A percentile compares a stretch with the other conserved stretches of the same genome.
Conservation (phyloP, 2,329 filamentous ascomycete genomes). For the Nakataea oryzae region DNA sequence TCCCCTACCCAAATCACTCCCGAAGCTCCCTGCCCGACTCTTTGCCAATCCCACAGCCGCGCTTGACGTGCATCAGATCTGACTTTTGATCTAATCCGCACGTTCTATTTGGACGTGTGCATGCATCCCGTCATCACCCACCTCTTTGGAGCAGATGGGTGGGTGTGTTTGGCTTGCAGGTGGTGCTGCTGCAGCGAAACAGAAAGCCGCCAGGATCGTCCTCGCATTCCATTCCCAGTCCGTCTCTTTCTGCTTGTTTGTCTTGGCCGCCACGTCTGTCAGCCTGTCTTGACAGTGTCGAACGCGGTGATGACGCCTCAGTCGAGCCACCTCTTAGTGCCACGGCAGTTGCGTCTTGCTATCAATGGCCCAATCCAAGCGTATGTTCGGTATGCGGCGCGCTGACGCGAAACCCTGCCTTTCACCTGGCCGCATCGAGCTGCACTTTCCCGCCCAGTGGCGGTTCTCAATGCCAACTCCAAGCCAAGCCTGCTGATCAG, state of each 20-base stretch:
- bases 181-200: not conserved
- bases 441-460: not conserved
- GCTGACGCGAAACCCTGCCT: not conserved
- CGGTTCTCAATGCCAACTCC: not conserved
- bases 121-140: not conserved
- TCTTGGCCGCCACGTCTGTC: not conserved
- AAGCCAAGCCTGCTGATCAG: not conserved
- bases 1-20: too few relatives aligned
- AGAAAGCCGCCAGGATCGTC: not conserved
- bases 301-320: not conserved
- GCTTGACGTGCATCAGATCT: not conserved
- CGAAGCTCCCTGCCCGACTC: too few relatives aligned
- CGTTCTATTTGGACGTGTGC: not conserved
- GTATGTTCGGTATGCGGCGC: not conserved
- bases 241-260: not conserved
- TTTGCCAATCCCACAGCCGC: not conserved
- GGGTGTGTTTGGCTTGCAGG: not conserved
- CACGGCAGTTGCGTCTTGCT: not conserved
- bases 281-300: not conserved
- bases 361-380: not conserved
- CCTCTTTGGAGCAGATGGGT: not conserved
- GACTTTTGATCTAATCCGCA: not conserved
- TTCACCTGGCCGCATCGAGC: not conserved
- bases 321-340: not conserved
- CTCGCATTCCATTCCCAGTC: not conserved